phyloP scores from a whole-genome alignment of 805 yeast species.

The Lipomyces yamanashiensis region DNA sequence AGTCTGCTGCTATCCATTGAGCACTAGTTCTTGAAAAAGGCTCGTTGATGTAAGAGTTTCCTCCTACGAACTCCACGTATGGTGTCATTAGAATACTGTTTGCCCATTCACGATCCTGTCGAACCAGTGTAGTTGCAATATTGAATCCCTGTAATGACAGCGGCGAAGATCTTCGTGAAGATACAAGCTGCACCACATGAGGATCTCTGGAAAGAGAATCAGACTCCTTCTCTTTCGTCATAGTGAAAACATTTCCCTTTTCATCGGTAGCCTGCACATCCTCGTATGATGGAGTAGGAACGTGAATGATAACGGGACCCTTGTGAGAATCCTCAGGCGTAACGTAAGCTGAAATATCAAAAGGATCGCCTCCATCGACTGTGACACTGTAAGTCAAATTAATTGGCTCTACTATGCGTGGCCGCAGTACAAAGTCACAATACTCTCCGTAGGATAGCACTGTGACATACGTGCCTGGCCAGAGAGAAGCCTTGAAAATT shows the following conservation, averaged over 20 bases:
- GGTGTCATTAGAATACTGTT: constrained; percentile 13
- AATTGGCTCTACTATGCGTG: constrained; percentile 14
- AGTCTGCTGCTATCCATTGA: constrained; percentile 31
- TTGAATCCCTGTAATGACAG: constrained; percentile 27
- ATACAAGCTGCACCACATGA: constrained; percentile 26
- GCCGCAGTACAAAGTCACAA: constrained; percentile 28
- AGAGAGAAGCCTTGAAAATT: constrained; percentile 28
- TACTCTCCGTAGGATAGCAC: constrained; percentile 32
- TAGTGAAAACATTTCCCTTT: not conserved
- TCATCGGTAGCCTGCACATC: not conserved
- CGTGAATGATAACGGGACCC: constrained; percentile 23
- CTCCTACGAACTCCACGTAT: constrained; percentile 36
- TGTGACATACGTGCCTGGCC: constrained; percentile 37
- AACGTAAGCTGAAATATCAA: constrained; percentile 16
- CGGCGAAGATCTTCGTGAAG: constrained; percentile 26
- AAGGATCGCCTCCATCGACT: constrained; percentile 28
- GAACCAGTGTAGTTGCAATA: constrained; percentile 22
- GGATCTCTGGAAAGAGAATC: constrained; percentile 21
- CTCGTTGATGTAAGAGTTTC: constrained; percentile 10
- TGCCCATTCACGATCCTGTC: constrained; percentile 27
- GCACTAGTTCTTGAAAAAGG: constrained; percentile 21
- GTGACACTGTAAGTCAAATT: constrained; percentile 26
- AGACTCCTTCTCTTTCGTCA: not conserved
- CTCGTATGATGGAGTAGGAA: constrained; percentile 11
- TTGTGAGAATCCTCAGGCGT: constrained; percentile 12